Evolutionary conservation across 176 grass and related monocot species (phyloP), one percentile per base, ranked within the genome.

Genomic region (Secale cereale): DNA sequence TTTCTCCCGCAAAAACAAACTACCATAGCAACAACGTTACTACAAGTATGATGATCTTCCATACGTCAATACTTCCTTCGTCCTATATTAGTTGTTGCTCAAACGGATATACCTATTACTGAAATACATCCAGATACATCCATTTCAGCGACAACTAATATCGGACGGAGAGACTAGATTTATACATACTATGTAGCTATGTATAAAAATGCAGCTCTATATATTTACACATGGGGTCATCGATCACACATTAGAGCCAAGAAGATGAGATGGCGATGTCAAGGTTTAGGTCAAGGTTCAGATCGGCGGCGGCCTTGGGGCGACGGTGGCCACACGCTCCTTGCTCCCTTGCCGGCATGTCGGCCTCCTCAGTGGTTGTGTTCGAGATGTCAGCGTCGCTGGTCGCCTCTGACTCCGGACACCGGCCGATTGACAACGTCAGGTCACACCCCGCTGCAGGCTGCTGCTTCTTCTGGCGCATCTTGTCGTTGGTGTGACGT

Each of bases 231-330:
- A 36, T 15, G 59, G n/a, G 10, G 39, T 26, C 9, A 59, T 90
- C 2, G n/a, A 73, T 74, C 46, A 52, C 23, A 74, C 14, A 25
- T 73, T 84, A 94, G 63, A 84, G 77, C 85, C 90, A 90, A 35
- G 90, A 91, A 10, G 87, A 88, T 37, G 90, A 94, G 27, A 95
- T 81, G 52, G 82, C 88, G n/a, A 92, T 70, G 65, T 92, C 82
- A 19, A 95, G 68, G 82, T 95, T 95, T 48, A 95, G 59, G 41
- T 67, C 27, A 32, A 74, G 71, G 41, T 74, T 30, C 7, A 50
- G 40, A 74, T 19, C 1, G 33, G 20, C 56, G 2, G 48, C 48
- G 1, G 48, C 48, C 16, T 52, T 0, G 4, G 20, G 28, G 15
- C 26, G 26, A 26, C 3, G 43, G 39, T 41, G 71, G 65, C 19